Percentiles rank a stretch among this genome's conserved stretches.
Evolutionary conservation across 163 green algal genomes (phyloP).

Genomic region (Chloroidium sp.): DNA sequence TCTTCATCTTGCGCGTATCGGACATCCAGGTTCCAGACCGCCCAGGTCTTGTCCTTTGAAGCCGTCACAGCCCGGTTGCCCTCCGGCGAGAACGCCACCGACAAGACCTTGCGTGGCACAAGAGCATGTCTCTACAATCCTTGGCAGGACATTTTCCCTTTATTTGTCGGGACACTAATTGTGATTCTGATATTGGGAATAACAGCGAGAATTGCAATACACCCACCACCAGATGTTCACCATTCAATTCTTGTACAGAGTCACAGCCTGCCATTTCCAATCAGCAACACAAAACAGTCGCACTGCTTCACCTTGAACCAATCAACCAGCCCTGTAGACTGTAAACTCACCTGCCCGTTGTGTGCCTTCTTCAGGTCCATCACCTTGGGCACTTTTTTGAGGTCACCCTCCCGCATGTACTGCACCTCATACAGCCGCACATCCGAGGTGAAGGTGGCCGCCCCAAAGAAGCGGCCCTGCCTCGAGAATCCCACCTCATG

Average conservation of each 20-base stretch:
- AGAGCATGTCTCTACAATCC: too few species aligned
- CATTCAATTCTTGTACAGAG: too few species aligned
- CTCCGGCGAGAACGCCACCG: conserved; percentile 46
- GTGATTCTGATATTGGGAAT: too few species aligned
- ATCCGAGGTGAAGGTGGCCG: conserved; percentile 71
- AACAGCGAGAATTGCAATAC: too few species aligned
- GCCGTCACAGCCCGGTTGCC: conserved; percentile 45
- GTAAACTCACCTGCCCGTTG: conserved; percentile 37
- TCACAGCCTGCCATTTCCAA: too few species aligned
- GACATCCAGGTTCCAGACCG: conserved; percentile 71
- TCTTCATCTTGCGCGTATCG: conserved; percentile 62
- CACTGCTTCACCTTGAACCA: background rate
- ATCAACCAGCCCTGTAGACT: background rate
- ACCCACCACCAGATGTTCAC: too few species aligned
- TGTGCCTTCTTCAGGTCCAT: conserved; percentile 52
- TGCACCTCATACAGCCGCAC: conserved; percentile 52
- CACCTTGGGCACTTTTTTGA: conserved; percentile 15
- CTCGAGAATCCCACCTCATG: conserved; percentile 58
- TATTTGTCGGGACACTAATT: too few species aligned
- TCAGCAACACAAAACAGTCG: too few species aligned
- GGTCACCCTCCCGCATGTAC: conserved; percentile 20
- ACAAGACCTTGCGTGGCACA: background rate
- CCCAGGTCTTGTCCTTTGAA: conserved; percentile 49
- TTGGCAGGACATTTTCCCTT: too few species aligned
- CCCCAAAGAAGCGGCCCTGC: conserved; percentile 67